These are phyloP conservation scores for Penicillium expansum DNA, from an alignment of 2,329 filamentous ascomycete species.

Conservation along the genomic window DNA sequence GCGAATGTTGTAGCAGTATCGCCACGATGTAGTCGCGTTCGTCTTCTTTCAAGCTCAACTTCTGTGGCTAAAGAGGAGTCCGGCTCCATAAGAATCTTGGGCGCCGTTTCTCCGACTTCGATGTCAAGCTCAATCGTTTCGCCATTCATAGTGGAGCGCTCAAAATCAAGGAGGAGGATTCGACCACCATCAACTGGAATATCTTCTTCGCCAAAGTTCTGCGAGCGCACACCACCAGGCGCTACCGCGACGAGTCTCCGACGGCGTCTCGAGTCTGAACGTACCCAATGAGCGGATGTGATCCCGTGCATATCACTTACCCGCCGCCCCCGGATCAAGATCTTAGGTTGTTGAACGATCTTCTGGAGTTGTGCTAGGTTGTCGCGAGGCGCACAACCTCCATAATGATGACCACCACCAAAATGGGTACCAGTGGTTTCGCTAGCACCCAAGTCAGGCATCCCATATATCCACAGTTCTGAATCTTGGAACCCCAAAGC, in stretches of 20 bases:
- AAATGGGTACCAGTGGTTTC: constrained; percentile 11
- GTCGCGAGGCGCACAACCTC: constrained; percentile 18
- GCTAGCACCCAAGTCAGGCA: constrained; percentile 54
- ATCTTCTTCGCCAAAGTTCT: constrained; percentile 66
- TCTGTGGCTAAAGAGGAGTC: constrained; percentile 71
- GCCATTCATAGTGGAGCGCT: constrained; percentile 59
- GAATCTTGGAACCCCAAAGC: constrained; percentile 70
- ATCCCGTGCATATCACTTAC: constrained; percentile 65
- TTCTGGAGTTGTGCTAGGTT: constrained; percentile 33
- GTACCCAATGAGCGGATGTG: constrained; percentile 70
- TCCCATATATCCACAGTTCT: constrained; percentile 75
- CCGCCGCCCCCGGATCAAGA: constrained; percentile 65
- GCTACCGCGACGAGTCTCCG: constrained; percentile 66
- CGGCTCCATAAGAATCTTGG: constrained; percentile 70
- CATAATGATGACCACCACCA: constrained; percentile 18
- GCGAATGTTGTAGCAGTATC: constrained; percentile 46
- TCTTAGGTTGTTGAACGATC: constrained; percentile 55
- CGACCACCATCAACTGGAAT: constrained; percentile 77
- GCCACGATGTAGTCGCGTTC: constrained; percentile 64
- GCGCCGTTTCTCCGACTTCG: constrained; percentile 68
- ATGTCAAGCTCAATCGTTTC: constrained; percentile 60
- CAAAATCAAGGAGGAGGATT: constrained; percentile 71
- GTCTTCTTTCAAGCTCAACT: constrained; percentile 72
- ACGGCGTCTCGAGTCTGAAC: constrained; percentile 45
- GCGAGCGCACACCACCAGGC: constrained; percentile 62